Base-by-base conservation (phyloP, 2,329 filamentous ascomycete species). In the Pseudocercospora ulei region DNA sequence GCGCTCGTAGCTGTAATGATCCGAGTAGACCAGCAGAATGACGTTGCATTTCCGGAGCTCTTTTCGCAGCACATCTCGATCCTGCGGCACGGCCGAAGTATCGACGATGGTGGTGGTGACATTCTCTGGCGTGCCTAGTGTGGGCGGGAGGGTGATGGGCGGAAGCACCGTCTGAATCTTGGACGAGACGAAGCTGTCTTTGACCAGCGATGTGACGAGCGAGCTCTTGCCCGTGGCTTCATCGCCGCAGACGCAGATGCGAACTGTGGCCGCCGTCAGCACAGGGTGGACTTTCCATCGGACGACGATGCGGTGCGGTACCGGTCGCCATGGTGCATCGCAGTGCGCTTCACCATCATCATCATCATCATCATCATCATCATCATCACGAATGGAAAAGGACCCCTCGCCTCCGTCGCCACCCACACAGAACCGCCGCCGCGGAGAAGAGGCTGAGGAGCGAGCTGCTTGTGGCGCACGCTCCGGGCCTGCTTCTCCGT, bases 1-100 rank as follows among this genome's bases (percentile, higher is more conserved):
- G 23, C 90, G 73, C 61, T 98, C 90, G 66, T 96, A 98, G 71
- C 87, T 96, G 68, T 98, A 98, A 65, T 96, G 88, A 61, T 98
- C 90, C 50, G 87, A 87, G 63, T 98, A 98, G 38, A 98, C 87
- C 27, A 98, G 76, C 11, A 96, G 72, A 49, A 98, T 96, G 51
- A 95, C 88, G 60, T 95, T 98, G 56, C 82, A 90, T 62, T 95
- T 95, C 49, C 90, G 79, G 46, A 98, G 87, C 65, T 96, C 90
- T 60, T 90, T 90, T 46, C 87, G 81, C 43, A 98, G 70, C 11
- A 80, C 87, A 43, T 81, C 83, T 51, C 90, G 80, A 59, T 98
- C 88, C 62, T 95, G 87, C 1, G 90, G 90, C 6, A 93, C 75
- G 23, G 90, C 86, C 2, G 88, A 96, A 19, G 90, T 98, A 63